These are phyloP conservation scores for Trapa bicornis DNA, from an alignment of 345 rosid genomes.

Conservation along the genomic window DNA sequence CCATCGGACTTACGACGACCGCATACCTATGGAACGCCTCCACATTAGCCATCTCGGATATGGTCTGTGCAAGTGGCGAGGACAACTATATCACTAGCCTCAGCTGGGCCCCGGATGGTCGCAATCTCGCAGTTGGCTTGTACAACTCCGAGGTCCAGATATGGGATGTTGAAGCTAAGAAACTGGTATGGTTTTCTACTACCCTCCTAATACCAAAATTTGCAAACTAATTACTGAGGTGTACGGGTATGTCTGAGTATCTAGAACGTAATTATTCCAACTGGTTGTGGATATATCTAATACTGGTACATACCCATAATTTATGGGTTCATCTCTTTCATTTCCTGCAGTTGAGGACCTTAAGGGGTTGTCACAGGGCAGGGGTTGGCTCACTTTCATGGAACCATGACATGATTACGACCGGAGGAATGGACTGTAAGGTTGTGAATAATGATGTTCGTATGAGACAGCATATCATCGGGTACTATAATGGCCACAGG, in stretches of 20 bases:
- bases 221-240: no score
- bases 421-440: conserved; percentile 17
- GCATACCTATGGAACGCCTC: conserved; percentile 46
- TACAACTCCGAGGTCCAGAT: conserved; percentile 24
- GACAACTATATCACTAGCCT: conserved; percentile 37
- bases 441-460: conserved; percentile 28
- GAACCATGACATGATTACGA: conserved; percentile 20
- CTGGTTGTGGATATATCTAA: no score
- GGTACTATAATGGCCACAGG: conserved; percentile 22
- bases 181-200: neutral
- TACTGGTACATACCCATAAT: neutral
- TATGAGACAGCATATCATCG: conserved; percentile 20
- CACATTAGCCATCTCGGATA: conserved; percentile 31
- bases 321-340: neutral
- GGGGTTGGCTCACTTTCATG: conserved; percentile 27
- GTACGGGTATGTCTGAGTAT: no score
- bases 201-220: neutral
- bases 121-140: conserved; percentile 23
- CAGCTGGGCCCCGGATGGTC: conserved; percentile 26
- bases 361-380: conserved; percentile 22
- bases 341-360: conserved; percentile 8
- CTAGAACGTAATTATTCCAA: no score
- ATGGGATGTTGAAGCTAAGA: conserved; percentile 13
- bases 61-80: conserved; percentile 34
- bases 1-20: conserved; percentile 25